Base-by-base conservation (phyloP, 768 basidiomycete species). In the Coprinopsis strossmayeri region DNA sequence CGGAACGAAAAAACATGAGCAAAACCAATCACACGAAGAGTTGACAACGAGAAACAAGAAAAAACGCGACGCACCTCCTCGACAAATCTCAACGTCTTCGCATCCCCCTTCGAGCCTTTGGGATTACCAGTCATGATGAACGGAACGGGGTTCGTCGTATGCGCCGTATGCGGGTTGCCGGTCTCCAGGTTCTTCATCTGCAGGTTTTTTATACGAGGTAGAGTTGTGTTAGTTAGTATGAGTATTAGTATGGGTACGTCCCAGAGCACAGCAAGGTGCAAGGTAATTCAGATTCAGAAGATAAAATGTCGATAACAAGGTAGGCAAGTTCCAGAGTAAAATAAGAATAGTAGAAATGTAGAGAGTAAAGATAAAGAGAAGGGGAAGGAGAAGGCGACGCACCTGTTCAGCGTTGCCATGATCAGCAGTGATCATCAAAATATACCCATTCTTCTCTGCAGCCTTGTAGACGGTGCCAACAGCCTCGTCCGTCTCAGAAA, bases 361-460 rank as follows among this genome's bases (percentile, higher is more conserved):
- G n/a, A n/a, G n/a, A n/a, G n/a, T n/a, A n/a, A n/a, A n/a, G n/a
- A n/a, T 18, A 21, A 18, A 18, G 17, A 9, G 13, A 38, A 17
- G 37, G 7, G 9, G 37, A 21, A 15, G 13, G 18, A 17, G 20
- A 18, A 38, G 12, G 23, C 4, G 7, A 45, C 43, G 3, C 21
- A 45, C 43, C 69, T 93, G 88, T 66, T 95, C 92, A 34, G 92
- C 93, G 61, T 97, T 97, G 2, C 93, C 93, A 64, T 96, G 93
- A 64, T 96, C 94, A 11, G 93, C 84, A 1, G 94, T 95, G 63
- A 97, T 72, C 54, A 90, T 70, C 25, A 97, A 73, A 34, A 93
- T 77, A 64, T 94, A 96, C 35, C 91, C 91, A 7, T 87, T 82
- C 55, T 84, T 76, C 58, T 91, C 70, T 56, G 89, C 91, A 10